Percentiles rank a stretch among this genome's conserved stretches.
These are phyloP conservation scores for Neurospora tetrasperma DNA, from an alignment of 495 filamentous ascomycete genomes.

Conservation along the genomic window DNA sequence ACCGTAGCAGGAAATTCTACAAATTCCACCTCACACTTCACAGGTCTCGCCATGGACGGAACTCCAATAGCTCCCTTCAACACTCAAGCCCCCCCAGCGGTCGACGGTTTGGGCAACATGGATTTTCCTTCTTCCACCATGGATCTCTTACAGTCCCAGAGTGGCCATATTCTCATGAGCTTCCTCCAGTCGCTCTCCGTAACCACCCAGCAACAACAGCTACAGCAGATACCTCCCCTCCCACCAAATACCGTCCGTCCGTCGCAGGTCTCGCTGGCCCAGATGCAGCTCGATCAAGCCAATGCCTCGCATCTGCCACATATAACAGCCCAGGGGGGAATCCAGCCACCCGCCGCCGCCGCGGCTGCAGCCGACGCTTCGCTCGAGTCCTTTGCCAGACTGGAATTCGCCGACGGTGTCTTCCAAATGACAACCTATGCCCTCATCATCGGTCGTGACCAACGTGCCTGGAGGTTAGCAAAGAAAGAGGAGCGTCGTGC, in stretches of 20 bases:
- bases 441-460: slow-evolving; percentile 41
- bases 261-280: slow-evolving; percentile 19
- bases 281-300: slow-evolving; percentile 7
- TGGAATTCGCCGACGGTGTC: slow-evolving; percentile 41
- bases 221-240: slow-evolving; percentile 5
- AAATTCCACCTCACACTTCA: background rate
- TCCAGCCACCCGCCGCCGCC: slow-evolving; percentile 12
- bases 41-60: background rate
- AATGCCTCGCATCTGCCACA: background rate
- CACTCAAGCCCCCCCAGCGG: background rate
- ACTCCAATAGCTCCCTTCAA: background rate
- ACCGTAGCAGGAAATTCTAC: background rate
- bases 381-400: slow-evolving; percentile 40
- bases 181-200: slow-evolving; percentile 11
- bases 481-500: slow-evolving; percentile 31
- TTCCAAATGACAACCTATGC: slow-evolving; percentile 45
- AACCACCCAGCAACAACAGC: slow-evolving; percentile 8
- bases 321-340: slow-evolving; percentile 3
- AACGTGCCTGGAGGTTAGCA: slow-evolving; percentile 34
- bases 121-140: slow-evolving; percentile 5
- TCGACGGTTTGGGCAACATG: background rate
- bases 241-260: slow-evolving; percentile 22
- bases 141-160: slow-evolving; percentile 11
- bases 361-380: slow-evolving; percentile 19
- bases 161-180: slow-evolving; percentile 15